Conservation (phyloP, 352 stramenopile species). For the Aphanomyces euteiches region DNA sequence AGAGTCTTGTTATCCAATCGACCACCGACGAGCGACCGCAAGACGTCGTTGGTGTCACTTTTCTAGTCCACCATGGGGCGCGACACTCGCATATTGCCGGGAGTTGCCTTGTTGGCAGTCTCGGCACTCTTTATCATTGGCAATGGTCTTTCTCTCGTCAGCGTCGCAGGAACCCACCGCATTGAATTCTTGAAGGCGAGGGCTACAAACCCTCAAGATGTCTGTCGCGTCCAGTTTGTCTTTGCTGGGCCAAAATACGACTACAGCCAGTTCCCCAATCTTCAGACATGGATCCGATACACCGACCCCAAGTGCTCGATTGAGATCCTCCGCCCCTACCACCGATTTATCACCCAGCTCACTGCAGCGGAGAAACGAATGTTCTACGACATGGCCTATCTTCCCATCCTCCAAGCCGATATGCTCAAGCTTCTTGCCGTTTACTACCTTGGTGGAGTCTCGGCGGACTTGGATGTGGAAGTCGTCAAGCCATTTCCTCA, state of each 20-base stretch:
- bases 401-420: slow-evolving; percentile 1
- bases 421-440: neutral
- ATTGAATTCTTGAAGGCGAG: too few relatives aligned
- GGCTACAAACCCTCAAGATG: too few relatives aligned
- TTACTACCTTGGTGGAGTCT: neutral
- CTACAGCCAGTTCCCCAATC: neutral
- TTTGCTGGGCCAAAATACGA: neutral
- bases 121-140: too few relatives aligned
- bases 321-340: neutral
- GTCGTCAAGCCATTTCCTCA: neutral
- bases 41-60: too few relatives aligned
- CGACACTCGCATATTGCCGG: too few relatives aligned
- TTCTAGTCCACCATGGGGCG: too few relatives aligned
- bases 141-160: too few relatives aligned
- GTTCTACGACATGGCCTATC: neutral
- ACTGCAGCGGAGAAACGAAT: neutral
- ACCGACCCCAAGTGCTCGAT: neutral
- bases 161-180: too few relatives aligned
- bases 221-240: neutral
- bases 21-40: too few relatives aligned
- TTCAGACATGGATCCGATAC: neutral
- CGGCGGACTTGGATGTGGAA: neutral
- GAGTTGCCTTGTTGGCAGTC: too few relatives aligned
- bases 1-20: too few relatives aligned
- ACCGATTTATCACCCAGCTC: neutral